Base-by-base conservation (phyloP, 192 early-diverging fungal genomes). In the Backusella westeae region DNA sequence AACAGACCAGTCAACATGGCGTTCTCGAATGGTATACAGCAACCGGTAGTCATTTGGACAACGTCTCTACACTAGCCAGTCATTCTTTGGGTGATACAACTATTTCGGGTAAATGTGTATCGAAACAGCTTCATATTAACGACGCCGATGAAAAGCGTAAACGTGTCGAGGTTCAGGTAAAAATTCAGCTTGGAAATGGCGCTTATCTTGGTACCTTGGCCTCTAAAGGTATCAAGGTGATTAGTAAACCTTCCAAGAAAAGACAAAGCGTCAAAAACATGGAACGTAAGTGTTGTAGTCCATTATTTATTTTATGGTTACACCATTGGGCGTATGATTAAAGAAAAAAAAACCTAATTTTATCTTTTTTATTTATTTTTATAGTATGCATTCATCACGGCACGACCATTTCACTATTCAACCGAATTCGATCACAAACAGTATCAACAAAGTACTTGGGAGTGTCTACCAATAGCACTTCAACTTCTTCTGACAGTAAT, bases 211-310 rank as follows among this genome's bases (percentile, higher is more conserved):
- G 90, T 32, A 90, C 89, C 32, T 91, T 96, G 78, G 85, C 91
- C 36, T 93, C 92, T 69, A 88, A 87, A 41, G 90, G 92, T 15
- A 92, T 98, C 75, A 94, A 93, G 73, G 93, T 96, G 19, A 96
- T 97, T 67, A 93, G 91, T 74, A 97, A 98, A 82, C 95, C 96
- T 3, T 93, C 91, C 52, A 96, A 95, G 84, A 96, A 96, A 85
- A 88, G 92, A 38, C 93, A 95, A 76, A 94, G 91, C 63, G 87
- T 89, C 17, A 94, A 94, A 78, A 93, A 93, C 82, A 90, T 92
- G 78, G 90, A 93, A 75, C 80, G 75, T 76, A 70, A 76, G 75
- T 76, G 19, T 7, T 67, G 29, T 19, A 69, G 9, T 41, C 21
- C 26, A 69, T 35, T 36, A 59, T 59, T 52, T 9, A n/a, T 59